Conservation (phyloP, 768 basidiomycete species). For the Mycena amicta region DNA sequence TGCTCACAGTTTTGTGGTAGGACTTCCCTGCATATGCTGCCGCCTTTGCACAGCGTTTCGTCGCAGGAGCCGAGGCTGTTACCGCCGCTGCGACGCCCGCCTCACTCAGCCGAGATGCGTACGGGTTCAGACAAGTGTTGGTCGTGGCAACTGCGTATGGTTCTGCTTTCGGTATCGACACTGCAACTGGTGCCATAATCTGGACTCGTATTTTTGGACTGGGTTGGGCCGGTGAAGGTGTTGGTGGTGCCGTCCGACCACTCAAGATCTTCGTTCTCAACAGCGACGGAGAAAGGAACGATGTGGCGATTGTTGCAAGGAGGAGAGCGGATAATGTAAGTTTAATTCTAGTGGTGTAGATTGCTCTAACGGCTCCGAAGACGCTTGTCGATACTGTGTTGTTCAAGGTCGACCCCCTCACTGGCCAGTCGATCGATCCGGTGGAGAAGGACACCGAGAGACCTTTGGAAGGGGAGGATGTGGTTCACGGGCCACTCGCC, state of each 20-base stretch:
- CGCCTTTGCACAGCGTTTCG: constrained; percentile 71
- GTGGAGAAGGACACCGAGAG: constrained; percentile 35
- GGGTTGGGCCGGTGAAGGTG: constrained; percentile 58
- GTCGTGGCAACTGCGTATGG: constrained; percentile 71
- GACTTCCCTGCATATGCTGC: constrained; percentile 70
- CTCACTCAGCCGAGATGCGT: constrained; percentile 66
- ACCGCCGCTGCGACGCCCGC: constrained; percentile 32
- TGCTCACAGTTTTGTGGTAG: constrained; percentile 35
- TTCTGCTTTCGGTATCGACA: constrained; percentile 82
- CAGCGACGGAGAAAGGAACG: constrained; percentile 50
- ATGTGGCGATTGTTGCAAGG: constrained; percentile 66
- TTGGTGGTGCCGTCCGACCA: constrained; percentile 60
- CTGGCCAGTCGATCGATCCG: constrained; percentile 59
- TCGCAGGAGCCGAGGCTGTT: constrained; percentile 64
- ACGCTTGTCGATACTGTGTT: constrained; percentile 68
- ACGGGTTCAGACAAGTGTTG: constrained; percentile 86
- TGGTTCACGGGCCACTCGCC: constrained; percentile 59
- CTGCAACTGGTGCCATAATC: constrained; percentile 70
- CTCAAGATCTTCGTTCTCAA: constrained; percentile 61
- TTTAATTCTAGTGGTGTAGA: constrained; percentile 14
- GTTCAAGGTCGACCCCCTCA: constrained; percentile 79
- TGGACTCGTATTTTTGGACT: constrained; percentile 82
- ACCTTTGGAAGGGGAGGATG: constrained; percentile 58
- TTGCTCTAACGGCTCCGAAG: constrained; percentile 34
- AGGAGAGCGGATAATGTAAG: constrained; percentile 64